phyloP scores from a whole-genome alignment of 495 filamentous ascomycete species.

The Usnea hakonensis region DNA sequence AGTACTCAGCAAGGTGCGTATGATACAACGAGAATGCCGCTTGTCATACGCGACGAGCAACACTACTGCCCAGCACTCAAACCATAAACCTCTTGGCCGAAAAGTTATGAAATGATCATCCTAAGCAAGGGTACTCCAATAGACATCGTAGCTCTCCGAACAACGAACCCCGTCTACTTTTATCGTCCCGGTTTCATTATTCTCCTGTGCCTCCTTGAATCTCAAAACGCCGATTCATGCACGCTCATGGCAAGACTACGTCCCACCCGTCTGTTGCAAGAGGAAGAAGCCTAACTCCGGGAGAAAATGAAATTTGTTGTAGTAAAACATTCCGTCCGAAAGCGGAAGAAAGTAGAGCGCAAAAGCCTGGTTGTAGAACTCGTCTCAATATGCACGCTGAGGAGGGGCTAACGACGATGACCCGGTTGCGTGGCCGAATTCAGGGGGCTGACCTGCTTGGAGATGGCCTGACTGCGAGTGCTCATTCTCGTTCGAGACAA shows the following conservation, averaged over 20 bases:
- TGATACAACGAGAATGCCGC: too few relatives aligned
- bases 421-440: conserved; percentile 34
- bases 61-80: too few relatives aligned
- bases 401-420: conserved; percentile 15
- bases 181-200: not conserved
- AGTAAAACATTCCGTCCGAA: not conserved
- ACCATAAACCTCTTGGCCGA: too few relatives aligned
- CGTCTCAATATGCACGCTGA: conserved; percentile 8
- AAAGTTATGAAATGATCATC: too few relatives aligned
- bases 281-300: not conserved
- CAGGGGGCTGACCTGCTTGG: conserved; percentile 45
- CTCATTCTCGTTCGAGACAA: conserved; percentile 25
- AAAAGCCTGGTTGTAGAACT: not conserved
- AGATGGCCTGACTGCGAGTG: not conserved
- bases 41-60: too few relatives aligned
- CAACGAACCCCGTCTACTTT: not conserved
- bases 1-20: too few relatives aligned
- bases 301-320: not conserved
- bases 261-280: not conserved
- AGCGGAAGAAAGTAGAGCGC: not conserved
- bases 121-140: not conserved
- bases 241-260: not conserved
- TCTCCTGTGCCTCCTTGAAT: not conserved
- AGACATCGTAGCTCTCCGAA: not conserved
- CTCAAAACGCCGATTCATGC: not conserved